phyloP scores from a whole-genome alignment of 768 basidiomycete genomes.

The Boletus edulis region DNA sequence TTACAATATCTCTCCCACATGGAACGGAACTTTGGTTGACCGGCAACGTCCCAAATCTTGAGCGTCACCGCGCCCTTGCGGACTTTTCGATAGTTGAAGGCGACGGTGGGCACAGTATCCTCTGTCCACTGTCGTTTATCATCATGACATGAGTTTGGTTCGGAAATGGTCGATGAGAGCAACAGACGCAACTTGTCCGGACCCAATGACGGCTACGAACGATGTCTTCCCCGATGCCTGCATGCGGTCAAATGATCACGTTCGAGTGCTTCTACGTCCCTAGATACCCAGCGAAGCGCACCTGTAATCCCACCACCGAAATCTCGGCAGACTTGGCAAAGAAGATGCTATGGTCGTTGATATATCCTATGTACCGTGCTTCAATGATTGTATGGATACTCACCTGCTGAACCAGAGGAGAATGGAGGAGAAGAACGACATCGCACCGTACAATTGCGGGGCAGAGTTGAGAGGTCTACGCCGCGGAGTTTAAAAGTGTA shows the following conservation, averaged over 20 bases:
- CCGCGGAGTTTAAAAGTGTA: too few relatives aligned
- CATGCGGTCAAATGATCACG: neutral
- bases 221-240: slow-evolving; percentile 95
- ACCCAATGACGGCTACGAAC: slow-evolving; percentile 87
- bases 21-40: slow-evolving; percentile 90
- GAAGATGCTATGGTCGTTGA: slow-evolving; percentile 54
- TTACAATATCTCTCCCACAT: slow-evolving; percentile 97
- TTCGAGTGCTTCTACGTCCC: neutral
- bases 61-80: slow-evolving; percentile 87
- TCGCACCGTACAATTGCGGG: slow-evolving; percentile 11
- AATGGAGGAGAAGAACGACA: slow-evolving; percentile 52
- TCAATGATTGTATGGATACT: neutral
- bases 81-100: slow-evolving; percentile 88
- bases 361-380: neutral
- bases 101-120: slow-evolving; percentile 94
- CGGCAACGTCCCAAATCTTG: slow-evolving; percentile 96
- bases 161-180: neutral
- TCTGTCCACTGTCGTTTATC: slow-evolving; percentile 71
- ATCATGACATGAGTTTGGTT: neutral
- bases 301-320: slow-evolving; percentile 90
- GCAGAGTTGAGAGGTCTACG: too few relatives aligned
- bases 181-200: slow-evolving; percentile 54
- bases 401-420: slow-evolving; percentile 57
- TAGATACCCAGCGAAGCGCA: slow-evolving; percentile 20
- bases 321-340: slow-evolving; percentile 87